Percentiles rank a stretch among this genome's conserved stretches.
Conservation (phyloP, 1,284 basidiomycete species). For the Rhodofomes roseus region DNA sequence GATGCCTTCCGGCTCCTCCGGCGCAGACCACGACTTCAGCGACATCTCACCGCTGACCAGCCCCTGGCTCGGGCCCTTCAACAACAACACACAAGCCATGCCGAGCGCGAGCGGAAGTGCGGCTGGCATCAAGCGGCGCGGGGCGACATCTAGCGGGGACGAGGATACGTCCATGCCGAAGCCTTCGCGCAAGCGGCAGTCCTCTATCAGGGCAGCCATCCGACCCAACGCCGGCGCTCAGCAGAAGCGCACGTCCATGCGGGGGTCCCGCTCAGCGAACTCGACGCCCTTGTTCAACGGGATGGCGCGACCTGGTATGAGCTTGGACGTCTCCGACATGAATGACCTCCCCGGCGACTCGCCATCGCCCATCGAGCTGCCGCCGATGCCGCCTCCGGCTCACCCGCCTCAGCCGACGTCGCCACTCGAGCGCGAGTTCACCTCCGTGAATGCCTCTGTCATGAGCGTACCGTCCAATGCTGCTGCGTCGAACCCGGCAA, state of each 20-base stretch:
- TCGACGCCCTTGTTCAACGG: constrained; percentile 62
- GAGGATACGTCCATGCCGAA: constrained; percentile 27
- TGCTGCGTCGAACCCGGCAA: constrained; percentile 17
- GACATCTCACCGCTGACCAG: constrained; percentile 75
- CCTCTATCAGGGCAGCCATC: constrained; percentile 13
- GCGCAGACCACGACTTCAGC: constrained; percentile 36
- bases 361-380: constrained; percentile 78
- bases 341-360: constrained; percentile 48
- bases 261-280: constrained; percentile 54
- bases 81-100: constrained; percentile 28
- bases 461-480: constrained; percentile 18
- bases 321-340: constrained; percentile 26
- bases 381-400: constrained; percentile 75
- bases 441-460: constrained; percentile 16
- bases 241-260: constrained; percentile 18
- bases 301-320: constrained; percentile 16
- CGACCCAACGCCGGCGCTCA: constrained; percentile 8
- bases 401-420: constrained; percentile 38
- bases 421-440: constrained; percentile 3
- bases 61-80: constrained; percentile 64
- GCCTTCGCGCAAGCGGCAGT: constrained; percentile 47
- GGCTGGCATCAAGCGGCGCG: constrained; percentile 28
- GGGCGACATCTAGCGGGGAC: constrained; percentile 31
- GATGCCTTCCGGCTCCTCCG: constrained; percentile 32
- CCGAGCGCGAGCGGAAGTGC: constrained; percentile 7